Evolutionary conservation across 2,329 filamentous ascomycete species (phyloP), one percentile per base, ranked within the genome.

Genomic region (Pezicula radicicola): DNA sequence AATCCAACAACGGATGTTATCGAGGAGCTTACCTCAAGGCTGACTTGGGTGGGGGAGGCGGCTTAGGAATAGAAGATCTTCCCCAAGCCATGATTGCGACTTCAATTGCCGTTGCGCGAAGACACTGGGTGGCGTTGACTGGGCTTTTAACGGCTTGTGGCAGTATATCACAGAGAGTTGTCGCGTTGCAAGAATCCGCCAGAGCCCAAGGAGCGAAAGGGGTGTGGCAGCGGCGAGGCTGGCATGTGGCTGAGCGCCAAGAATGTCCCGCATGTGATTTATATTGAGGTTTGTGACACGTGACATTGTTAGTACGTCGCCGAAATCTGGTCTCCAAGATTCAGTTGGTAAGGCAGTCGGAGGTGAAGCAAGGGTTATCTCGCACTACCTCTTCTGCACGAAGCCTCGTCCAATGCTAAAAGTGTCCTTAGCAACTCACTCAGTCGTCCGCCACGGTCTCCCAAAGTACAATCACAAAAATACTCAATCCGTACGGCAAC

Each of bases 71-170:
- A 48, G 59, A 57, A 25, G 44, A 28, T 27, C 49, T 50, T 58
- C 67, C 67, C 67, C 67, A 70, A 50, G 64, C 60, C 67, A 70
- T 70, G 58, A 56, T 65, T 58, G 25, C 30, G 30, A 33, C 30
- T 9, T 10, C 27, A 12, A 27, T 19, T 21, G 16, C 13, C 9
- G 18, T 9, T 49, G 36, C 16, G 30, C 37, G 6, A 19, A 49
- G 10, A 41, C 5, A 10, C 13, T 25, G 16, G 39, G 15, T n/a
- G 6, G 8, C 9, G 18, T 16, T 27, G 18, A 28, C 27, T 46
- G 15, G 16, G 13, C 19, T 28, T 33, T 28, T 19, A 2, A 45
- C 2, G 13, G 18, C 13, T 16, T 3, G 28, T 46, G 25, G 30
- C 30, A 33, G 30, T 33, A 33, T 40, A 40, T 40, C n/a, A 25